These are phyloP conservation scores for Pterocarpus santalinus DNA, from an alignment of 306 rosid genomes.

Conservation along the genomic window DNA sequence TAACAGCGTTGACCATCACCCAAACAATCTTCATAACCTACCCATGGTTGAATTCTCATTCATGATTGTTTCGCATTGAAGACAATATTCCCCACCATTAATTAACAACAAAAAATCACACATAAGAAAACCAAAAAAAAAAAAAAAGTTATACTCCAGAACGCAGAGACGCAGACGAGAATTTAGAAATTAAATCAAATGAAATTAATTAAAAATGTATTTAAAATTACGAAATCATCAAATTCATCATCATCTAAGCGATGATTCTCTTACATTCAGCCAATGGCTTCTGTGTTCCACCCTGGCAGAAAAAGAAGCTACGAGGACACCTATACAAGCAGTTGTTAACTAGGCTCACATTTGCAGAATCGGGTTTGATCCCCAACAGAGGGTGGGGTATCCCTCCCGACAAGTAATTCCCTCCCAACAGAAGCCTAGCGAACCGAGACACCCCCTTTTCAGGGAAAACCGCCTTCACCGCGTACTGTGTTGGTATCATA, in stretches of 20 bases:
- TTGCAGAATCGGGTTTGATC: slow-evolving; percentile 71
- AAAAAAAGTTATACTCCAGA: too few species aligned
- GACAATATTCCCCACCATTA: background rate
- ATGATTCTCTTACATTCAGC: slow-evolving; percentile 58
- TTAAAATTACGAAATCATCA: background rate
- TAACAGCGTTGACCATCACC: background rate
- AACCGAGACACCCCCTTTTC: slow-evolving; percentile 60
- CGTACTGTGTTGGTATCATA: slow-evolving; percentile 77
- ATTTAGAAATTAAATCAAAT: background rate
- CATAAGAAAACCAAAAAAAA: background rate
- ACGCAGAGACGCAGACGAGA: background rate
- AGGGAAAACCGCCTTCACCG: slow-evolving; percentile 69
- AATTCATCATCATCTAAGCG: slow-evolving; percentile 47
- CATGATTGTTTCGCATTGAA: background rate
- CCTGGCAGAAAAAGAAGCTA: slow-evolving; percentile 79
- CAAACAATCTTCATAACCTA: background rate
- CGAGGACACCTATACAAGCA: slow-evolving; percentile 78
- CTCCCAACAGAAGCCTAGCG: slow-evolving; percentile 70
- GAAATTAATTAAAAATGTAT: background rate
- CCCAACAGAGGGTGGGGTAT: slow-evolving; percentile 65
- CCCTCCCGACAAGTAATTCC: slow-evolving; percentile 77
- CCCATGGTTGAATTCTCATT: background rate
- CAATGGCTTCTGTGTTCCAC: slow-evolving; percentile 70
- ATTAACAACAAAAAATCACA: background rate
- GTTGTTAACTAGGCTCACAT: slow-evolving; percentile 68